Base-by-base conservation (phyloP, 2,329 filamentous ascomycete genomes). In the Keithomyces neogunnii region DNA sequence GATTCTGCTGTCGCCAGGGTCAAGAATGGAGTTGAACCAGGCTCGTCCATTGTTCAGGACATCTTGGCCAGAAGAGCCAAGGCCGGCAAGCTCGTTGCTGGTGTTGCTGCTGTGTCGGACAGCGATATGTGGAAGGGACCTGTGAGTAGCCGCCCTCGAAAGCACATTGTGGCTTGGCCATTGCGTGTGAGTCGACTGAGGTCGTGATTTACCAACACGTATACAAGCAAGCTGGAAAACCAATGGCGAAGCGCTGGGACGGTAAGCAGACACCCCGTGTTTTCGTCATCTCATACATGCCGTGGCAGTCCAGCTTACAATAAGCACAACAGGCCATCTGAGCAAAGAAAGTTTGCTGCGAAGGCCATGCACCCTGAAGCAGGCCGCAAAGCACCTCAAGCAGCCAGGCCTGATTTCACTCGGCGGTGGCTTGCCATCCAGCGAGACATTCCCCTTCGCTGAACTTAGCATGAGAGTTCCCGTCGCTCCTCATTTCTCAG, bases 401-500 rank as follows among this genome's bases (percentile, higher is more conserved):
- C 88, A 78, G 39, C 89, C 90, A 1, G 90, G 87, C 13, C 71
- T 96, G 53, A 93, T 99, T 63, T 96, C 90, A 1, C 83, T 99
- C 2, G 93, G 93, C 51, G 93, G 93, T 48, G 93, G 93, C 3
- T 52, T 99, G 26, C 93, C 93, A 3, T 91, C 89, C 11, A 81
- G 88, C 54, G 85, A 92, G 66, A 89, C 95, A 69, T 99, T 99
- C 63, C 93, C 93, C n/a, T 84, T 97, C 61, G 84, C 92, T 57
- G 78, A 86, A 57, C 69, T 97, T 47, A 78, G 77, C 56, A 70
- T 95, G 69, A 88, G 85, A 59, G 81, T 95, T 1, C 89, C 90
- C 13, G 70, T 72, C 2, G 71, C 82, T 13, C 83, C 85, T 5
- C 69, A 81, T 54, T 95, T 93, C 66, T 82, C 83, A 5, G 86